These are phyloP conservation scores for Austroboletus novae-zelandiae DNA, from an alignment of 1,284 basidiomycete species.

Conservation along the genomic window DNA sequence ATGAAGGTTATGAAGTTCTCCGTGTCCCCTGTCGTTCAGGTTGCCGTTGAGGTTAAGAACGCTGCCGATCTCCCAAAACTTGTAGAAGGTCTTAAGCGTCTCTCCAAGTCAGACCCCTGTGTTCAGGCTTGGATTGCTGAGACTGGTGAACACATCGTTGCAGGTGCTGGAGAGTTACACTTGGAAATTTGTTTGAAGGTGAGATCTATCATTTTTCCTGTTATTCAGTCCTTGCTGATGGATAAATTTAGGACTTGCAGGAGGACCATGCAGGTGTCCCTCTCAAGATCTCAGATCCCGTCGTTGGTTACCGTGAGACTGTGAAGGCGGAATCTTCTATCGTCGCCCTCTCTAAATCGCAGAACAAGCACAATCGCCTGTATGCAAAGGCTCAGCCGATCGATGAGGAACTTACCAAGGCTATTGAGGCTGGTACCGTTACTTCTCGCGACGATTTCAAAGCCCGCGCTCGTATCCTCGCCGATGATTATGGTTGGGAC, in stretches of 20 bases:
- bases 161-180: slow-evolving; percentile 99
- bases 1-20: slow-evolving; percentile 99
- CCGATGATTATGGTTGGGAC: slow-evolving; percentile 98
- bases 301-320: slow-evolving; percentile 98
- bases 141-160: slow-evolving; percentile 97
- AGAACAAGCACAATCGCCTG: slow-evolving; percentile 99
- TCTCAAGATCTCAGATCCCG: slow-evolving; percentile 98
- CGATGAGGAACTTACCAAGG: slow-evolving; percentile 91
- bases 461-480: slow-evolving; percentile 90
- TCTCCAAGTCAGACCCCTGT: slow-evolving; percentile 99
- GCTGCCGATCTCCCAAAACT: slow-evolving; percentile 98
- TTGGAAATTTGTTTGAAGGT: slow-evolving; percentile 99
- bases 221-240: background rate
- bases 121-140: slow-evolving; percentile 95
- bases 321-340: slow-evolving; percentile 96
- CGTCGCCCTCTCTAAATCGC: slow-evolving; percentile 97
- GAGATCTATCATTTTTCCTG: background rate
- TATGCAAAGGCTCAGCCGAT: slow-evolving; percentile 92
- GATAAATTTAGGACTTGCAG: slow-evolving; percentile 73
- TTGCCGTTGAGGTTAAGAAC: slow-evolving; percentile 99
- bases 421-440: slow-evolving; percentile 89
- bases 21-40: slow-evolving; percentile 99
- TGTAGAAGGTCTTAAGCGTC: slow-evolving; percentile 99
- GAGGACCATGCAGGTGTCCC: slow-evolving; percentile 99
- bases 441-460: slow-evolving; percentile 98